Base-by-base conservation (phyloP, 257 asterid genomes). In the Echium plantagineum region DNA sequence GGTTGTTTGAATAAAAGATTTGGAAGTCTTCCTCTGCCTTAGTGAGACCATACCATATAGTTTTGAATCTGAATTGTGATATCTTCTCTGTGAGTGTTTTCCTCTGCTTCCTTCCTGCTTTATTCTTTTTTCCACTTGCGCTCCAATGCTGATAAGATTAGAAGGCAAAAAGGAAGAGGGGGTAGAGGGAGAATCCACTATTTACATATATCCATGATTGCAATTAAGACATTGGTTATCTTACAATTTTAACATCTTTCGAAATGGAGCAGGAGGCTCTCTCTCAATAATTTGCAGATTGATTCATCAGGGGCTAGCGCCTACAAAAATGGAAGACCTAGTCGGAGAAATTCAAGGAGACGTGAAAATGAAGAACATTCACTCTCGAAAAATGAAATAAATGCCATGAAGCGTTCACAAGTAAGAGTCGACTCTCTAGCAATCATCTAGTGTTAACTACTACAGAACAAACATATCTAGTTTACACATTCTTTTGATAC, bases 371-470 rank as follows among this genome's bases (percentile, higher is more conserved):
- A 83, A 38, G 68, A 63, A 72, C 74, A 80, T 63, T 63, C 80
- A 61, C 75, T 59, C 60, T 81, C 94, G 63, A 93, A 80, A 85
- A 82, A 84, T 77, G 94, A 82, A 61, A 80, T 71, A 72, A 78
- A 76, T 65, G 70, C 75, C 64, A 74, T 75, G 64, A 90, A 89
- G 51, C 94, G 94, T 70, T 78, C 97, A 63, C 94, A 89, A 76
- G 98, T 83, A 80, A 57, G 74, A 67, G 19, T 62, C 55, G 55
- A 64, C 60, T 26, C 74, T 62, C 63, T n/a, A n/a, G n/a, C n/a
- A n/a, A n/a, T n/a, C n/a, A n/a, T n/a, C n/a, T n/a, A n/a, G n/a
- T n/a, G n/a, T n/a, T 19, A 53, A 53, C 57, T n/a, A 7, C 5
- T 53, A 21, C 20, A 52, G 57, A 18, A 10, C 20, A 28, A 53